A percentile compares a stretch with the other conserved stretches of the same genome.
These are phyloP conservation scores for Scutellaria minor DNA, from an alignment of 257 asterid genomes.

Conservation along the genomic window DNA sequence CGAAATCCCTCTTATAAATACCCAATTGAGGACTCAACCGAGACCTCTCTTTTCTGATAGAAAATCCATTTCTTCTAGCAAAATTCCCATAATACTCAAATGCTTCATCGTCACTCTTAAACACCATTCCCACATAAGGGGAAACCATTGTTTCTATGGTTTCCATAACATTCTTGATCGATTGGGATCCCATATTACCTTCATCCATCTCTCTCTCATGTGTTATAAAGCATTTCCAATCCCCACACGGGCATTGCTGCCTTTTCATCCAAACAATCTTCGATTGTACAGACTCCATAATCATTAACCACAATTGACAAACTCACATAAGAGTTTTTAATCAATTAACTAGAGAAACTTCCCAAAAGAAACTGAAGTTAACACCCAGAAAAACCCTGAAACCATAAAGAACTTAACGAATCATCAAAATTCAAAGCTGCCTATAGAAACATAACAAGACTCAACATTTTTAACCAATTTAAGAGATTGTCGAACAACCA, in stretches of 20 bases:
- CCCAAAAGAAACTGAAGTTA: constrained; percentile 6
- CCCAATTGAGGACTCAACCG: constrained; percentile 76
- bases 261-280: constrained; percentile 60
- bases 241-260: constrained; percentile 78
- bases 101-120: constrained; percentile 61
- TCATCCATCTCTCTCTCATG: constrained; percentile 54
- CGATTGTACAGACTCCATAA: constrained; percentile 52
- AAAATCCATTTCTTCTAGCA: constrained; percentile 69
- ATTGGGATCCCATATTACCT: constrained; percentile 42
- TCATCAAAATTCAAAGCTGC: constrained; percentile 2
- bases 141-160: constrained; percentile 44
- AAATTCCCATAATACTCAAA: constrained; percentile 62
- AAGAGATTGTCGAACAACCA: constrained; percentile 22
- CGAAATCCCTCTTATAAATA: constrained; percentile 71
- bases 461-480: constrained; percentile 11
- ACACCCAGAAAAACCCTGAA: constrained; percentile 33
- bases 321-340: background rate
- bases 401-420: constrained; percentile 13
- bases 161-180: constrained; percentile 43
- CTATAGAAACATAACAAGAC: constrained; percentile 10
- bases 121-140: constrained; percentile 74
- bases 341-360: constrained; percentile 19
- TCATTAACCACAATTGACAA: constrained; percentile 18
- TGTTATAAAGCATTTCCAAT: constrained; percentile 71
- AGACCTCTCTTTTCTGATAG: constrained; percentile 67